Conservation (phyloP, 495 filamentous ascomycete species). For the Penicillium soppii region DNA sequence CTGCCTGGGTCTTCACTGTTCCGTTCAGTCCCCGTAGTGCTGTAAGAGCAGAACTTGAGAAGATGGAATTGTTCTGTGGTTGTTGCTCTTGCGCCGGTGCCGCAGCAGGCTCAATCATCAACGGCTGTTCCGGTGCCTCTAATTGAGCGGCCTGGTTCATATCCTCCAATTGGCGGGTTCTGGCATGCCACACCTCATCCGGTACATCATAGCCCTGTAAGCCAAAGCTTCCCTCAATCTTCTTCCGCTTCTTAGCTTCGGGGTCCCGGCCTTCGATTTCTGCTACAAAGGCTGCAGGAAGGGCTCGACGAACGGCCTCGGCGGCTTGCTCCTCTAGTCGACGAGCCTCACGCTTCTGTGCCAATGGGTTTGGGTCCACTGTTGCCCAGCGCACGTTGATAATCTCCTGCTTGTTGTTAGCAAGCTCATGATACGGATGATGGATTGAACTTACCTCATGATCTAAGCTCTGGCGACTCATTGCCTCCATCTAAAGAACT, state of each 20-base stretch:
- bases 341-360: constrained; percentile 87
- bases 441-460: constrained; percentile 45
- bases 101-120: constrained; percentile 42
- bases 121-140: constrained; percentile 43
- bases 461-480: constrained; percentile 84
- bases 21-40: constrained; percentile 58
- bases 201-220: constrained; percentile 90
- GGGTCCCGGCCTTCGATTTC: constrained; percentile 92
- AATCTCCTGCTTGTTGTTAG: constrained; percentile 56
- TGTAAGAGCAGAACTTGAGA: constrained; percentile 76
- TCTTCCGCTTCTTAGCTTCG: constrained; percentile 80
- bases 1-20: constrained; percentile 35
- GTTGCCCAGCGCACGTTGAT: constrained; percentile 98
- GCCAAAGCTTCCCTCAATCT: constrained; percentile 87
- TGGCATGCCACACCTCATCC: constrained; percentile 90
- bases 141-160: constrained; percentile 35
- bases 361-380: constrained; percentile 91
- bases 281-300: constrained; percentile 90
- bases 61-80: constrained; percentile 58
- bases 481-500: constrained; percentile 63
- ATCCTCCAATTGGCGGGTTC: constrained; percentile 50
- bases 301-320: constrained; percentile 83
- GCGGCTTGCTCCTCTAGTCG: constrained; percentile 97
- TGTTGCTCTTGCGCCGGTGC: constrained; percentile 13
- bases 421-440: background rate